Conservation (phyloP, 2,329 filamentous ascomycete genomes). For the Neonectria faginata region DNA sequence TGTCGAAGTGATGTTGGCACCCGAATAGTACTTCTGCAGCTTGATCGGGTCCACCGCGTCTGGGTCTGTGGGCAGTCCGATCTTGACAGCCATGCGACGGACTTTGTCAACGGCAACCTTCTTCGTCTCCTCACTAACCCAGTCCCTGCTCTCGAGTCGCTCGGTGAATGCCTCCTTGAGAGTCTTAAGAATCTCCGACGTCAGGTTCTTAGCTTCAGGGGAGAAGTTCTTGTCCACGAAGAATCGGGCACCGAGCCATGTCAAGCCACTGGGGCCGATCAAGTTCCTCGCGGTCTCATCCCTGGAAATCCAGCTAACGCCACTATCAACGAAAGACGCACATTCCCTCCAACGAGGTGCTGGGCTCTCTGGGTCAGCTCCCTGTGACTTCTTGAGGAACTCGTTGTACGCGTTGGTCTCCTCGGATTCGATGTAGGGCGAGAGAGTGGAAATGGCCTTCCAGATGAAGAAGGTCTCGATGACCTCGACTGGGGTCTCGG, state of each 20-base stretch:
- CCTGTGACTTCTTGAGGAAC: constrained; percentile 71
- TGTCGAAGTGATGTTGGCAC: constrained; percentile 60
- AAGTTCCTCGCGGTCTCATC: not conserved
- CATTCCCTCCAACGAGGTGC: constrained; percentile 30
- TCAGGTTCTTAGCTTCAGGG: constrained; percentile 72
- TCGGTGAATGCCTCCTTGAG: constrained; percentile 75
- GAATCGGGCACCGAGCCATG: constrained; percentile 78
- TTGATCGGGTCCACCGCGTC: constrained; percentile 69
- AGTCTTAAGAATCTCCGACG: constrained; percentile 76
- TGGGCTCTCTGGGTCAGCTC: constrained; percentile 48
- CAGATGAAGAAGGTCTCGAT: constrained; percentile 73
- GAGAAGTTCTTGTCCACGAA: constrained; percentile 77
- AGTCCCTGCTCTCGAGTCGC: constrained; percentile 68
- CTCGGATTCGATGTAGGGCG: constrained; percentile 66
- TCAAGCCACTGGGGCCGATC: constrained; percentile 56
- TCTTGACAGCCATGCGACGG: constrained; percentile 74
- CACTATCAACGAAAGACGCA: constrained; percentile 17
- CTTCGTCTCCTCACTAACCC: constrained; percentile 73
- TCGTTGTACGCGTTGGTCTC: constrained; percentile 68
- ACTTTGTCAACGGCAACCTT: constrained; percentile 73
- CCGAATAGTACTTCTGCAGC: constrained; percentile 67
- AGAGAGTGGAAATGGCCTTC: constrained; percentile 69
- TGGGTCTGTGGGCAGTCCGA: constrained; percentile 74
- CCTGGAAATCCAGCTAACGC: constrained; percentile 22
- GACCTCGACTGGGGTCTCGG: constrained; percentile 63